A percentile compares a stretch with the other conserved stretches of the same genome.
These are phyloP conservation scores for Paraphaeosphaeria sporulosa DNA, from an alignment of 2,329 filamentous ascomycete genomes.

Conservation along the genomic window DNA sequence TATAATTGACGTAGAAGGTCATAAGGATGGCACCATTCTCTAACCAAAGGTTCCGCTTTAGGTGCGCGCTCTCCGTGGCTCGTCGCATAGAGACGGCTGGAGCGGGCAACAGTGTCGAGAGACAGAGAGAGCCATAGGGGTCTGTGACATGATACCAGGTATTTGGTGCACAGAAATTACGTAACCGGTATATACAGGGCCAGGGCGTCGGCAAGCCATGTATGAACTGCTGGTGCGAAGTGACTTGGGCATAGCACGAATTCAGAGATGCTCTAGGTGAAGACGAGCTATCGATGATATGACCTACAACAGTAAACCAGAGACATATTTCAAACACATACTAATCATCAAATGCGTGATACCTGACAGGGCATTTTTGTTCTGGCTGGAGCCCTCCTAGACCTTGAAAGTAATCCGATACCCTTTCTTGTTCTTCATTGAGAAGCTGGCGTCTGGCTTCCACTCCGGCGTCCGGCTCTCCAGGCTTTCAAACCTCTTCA, in stretches of 20 bases:
- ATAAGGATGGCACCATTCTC: not conserved
- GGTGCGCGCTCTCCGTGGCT: not conserved
- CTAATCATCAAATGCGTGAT: not conserved
- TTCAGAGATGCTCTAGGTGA: not conserved
- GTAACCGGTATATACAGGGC: not conserved
- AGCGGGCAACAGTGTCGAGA: not conserved
- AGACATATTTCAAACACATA: not conserved
- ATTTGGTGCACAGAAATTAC: not conserved
- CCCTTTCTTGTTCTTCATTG: conserved; percentile 9
- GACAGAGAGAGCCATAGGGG: not conserved
- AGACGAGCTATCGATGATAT: not conserved
- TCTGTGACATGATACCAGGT: not conserved
- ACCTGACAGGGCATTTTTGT: not conserved
- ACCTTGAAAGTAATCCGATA: conserved; percentile 9
- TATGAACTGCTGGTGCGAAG: not conserved
- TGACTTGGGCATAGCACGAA: not conserved
- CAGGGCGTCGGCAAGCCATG: not conserved
- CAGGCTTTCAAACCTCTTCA: conserved; percentile 7
- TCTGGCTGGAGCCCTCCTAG: not conserved
- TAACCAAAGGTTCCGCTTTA: not conserved
- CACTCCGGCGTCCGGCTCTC: conserved; percentile 1
- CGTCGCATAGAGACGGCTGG: not conserved
- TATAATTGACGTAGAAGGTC: not conserved
- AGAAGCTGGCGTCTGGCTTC: conserved; percentile 3
- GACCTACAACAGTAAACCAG: not conserved